phyloP scores from a whole-genome alignment of 257 asterid species.

The Solanum bukasovii region DNA sequence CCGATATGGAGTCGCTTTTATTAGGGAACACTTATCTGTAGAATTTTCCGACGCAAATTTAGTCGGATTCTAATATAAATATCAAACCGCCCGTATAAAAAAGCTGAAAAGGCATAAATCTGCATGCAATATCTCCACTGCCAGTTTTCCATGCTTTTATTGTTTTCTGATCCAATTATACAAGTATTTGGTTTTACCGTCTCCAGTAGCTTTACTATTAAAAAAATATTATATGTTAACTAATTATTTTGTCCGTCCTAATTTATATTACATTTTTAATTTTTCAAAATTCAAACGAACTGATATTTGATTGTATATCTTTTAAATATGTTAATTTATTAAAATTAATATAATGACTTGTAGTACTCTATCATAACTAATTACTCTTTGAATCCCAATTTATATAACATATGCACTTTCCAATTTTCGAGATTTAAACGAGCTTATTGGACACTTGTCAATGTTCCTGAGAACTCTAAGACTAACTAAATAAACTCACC shows the following conservation, averaged over 20 bases:
- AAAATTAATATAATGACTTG: neutral
- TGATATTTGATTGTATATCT: no score
- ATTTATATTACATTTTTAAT: no score
- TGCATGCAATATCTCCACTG: neutral
- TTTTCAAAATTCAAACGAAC: neutral
- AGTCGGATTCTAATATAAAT: no score
- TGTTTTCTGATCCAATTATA: neutral
- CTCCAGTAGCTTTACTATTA: neutral
- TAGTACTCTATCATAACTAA: neutral
- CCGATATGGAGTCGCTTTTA: no score
- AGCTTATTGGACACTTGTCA: neutral
- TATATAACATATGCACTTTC: neutral
- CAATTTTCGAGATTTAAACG: no score
- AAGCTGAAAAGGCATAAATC: neutral
- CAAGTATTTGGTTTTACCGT: neutral
- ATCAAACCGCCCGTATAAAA: no score
- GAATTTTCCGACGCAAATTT: no score
- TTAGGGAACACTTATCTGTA: no score
- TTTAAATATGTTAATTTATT: no score
- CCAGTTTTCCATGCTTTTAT: neutral
- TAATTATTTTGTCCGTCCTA: neutral
- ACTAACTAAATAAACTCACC: neutral
- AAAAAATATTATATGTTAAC: neutral
- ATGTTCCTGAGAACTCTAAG: neutral
- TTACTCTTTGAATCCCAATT: neutral